Evolutionary conservation across 2,329 filamentous ascomycete species (phyloP), one percentile per base, ranked within the genome.

Genomic region (Ophiostoma ips): DNA sequence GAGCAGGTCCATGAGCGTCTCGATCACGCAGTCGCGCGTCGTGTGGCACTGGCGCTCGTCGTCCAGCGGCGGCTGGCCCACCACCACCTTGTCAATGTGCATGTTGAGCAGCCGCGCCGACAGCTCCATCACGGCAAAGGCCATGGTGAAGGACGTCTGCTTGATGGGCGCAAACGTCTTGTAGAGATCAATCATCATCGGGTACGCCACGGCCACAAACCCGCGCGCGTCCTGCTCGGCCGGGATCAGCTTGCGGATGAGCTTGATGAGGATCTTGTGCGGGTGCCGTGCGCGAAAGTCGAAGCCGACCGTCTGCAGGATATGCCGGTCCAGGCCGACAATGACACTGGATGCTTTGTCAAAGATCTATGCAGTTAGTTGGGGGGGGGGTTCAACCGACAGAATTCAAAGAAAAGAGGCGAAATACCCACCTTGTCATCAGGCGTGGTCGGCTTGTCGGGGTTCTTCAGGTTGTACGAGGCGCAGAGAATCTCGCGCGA

Each of bases 101-200:
- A 72, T 69, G 46, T 73, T 74, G 33, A 77, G 71, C 50, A 95
- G 66, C 24, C 85, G 75, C 0, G 82, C 78, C 1, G 89, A 83
- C 34, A 96, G 76, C 65, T 95, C 88, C 11, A 94, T 68, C 56
- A 87, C 79, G 10, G 84, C 83, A 59, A 94, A 76, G 1, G 85
- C 87, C 74, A 95, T 82, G 13, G 87, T 84, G n/a, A 84, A 79
- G 0, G 85, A 85, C 0, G 82, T 85, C 59, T 94, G 87, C 68
- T 96, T 96, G 52, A 96, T 73, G 9, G 89, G 89, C 1, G 87
- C 83, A 64, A 92, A 94, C 0, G 92, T 98, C 61, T 89, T 87
- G 68, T 95, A 95, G 44, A 95, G 71, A 65, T 98, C 92, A 48
- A 90, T 77, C 44, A 82, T 84, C 62, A 96, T 84, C 55, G 83